Conservation (phyloP, 2,329 filamentous ascomycete species). For the Alternaria dauci region DNA sequence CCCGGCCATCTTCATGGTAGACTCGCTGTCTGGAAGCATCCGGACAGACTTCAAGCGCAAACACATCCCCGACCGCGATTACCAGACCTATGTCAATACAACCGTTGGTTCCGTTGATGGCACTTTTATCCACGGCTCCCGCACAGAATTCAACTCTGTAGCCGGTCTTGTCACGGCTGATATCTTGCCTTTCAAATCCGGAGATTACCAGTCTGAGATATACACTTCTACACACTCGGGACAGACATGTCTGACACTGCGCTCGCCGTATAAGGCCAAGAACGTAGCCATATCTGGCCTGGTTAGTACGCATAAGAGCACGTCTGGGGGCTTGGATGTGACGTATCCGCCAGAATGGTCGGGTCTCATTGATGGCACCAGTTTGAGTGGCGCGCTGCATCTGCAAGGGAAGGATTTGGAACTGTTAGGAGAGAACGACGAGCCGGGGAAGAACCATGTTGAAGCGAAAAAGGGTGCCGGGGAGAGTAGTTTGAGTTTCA, state of each 20-base stretch:
- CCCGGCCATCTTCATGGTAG: constrained; percentile 50
- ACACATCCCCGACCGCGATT: constrained; percentile 53
- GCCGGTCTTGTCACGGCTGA: constrained; percentile 51
- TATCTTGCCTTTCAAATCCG: constrained; percentile 48
- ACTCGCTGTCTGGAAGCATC: constrained; percentile 50
- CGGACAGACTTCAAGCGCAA: constrained; percentile 47
- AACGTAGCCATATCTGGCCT: constrained; percentile 39
- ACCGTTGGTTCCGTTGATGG: constrained; percentile 51
- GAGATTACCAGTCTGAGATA: constrained; percentile 39
- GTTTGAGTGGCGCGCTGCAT: constrained; percentile 49
- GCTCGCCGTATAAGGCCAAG: constrained; percentile 43
- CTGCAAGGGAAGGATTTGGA: constrained; percentile 52
- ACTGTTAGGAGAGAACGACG: constrained; percentile 38
- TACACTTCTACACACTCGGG: constrained; percentile 49
- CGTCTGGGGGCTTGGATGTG: constrained; percentile 48
- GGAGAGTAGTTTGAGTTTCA: constrained; percentile 45
- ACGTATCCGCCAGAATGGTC: constrained; percentile 55
- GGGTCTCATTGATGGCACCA: constrained; percentile 49
- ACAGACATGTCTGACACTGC: constrained; percentile 44
- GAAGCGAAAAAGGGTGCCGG: constrained; percentile 53
- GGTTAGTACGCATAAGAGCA: constrained; percentile 47
- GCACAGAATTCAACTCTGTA: constrained; percentile 46
- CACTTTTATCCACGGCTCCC: constrained; percentile 52
- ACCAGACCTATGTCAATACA: constrained; percentile 51
- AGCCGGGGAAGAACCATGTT: constrained; percentile 43